Evolutionary conservation across 108 stramenopile genomes (phyloP), one percentile per base, ranked within the genome.

Genomic region (Hondaea fermentalgiana): DNA sequence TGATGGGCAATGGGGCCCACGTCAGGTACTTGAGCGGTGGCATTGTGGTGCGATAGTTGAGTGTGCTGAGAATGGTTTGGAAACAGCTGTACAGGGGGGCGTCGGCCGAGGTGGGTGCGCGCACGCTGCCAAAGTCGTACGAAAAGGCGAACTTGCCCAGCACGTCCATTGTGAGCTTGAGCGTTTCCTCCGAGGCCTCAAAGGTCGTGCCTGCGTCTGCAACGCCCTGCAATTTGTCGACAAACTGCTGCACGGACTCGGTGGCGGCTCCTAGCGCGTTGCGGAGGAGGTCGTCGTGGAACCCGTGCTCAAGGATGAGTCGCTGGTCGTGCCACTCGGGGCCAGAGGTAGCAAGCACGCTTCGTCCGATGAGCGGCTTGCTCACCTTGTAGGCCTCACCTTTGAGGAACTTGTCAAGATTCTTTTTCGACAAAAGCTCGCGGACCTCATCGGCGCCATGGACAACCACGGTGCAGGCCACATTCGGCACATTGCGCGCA

Each of bases 321-420:
- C 76, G 19, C 51, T 83, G 76, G n/a, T 83, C 51, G 49, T 47
- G 49, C 76, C 76, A 83, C 76, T 83, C 76, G n/a, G 45, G 51
- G 76, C 76, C 76, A 2, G 76, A 83, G 23, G 76, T 83, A 2
- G 76, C 45, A 3, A 83, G 51, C 8, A 83, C 23, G 45, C 76
- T 53, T 43, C 51, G 76, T 6, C 76, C 76, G 28, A 83, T 83
- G 10, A 83, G 76, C 51, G 76, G 76, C n/a, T 47, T 23, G 4
- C 76, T 83, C 43, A 53, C 51, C 25, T 47, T 53, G 76, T 83
- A 83, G 45, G 76, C 45, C n/a, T 53, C n/a, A 1, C 76, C 76
- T 35, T 83, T 83, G 25, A 53, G 23, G 10, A 47, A 55, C 51
- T 53, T 53, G 45, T 83, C 76, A 3, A 53, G 51, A 35, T 83